phyloP scores from a whole-genome alignment of 148 eudicot genomes.

The Pouteria glomerata region DNA sequence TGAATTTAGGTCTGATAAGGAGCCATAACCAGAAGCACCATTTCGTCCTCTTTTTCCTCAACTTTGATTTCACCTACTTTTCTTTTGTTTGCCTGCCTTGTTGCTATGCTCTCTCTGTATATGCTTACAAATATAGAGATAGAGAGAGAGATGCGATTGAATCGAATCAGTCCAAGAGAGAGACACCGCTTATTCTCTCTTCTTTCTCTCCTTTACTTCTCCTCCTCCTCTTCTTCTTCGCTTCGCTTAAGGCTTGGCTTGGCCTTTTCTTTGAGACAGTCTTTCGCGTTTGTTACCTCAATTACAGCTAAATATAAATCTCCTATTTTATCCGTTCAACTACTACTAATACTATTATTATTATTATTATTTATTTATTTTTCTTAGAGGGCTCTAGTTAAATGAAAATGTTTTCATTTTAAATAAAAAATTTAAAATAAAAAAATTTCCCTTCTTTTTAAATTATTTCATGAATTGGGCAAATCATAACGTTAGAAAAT shows the following conservation, averaged over 20 bases:
- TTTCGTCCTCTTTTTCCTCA: background rate
- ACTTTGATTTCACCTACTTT: conserved; percentile 12
- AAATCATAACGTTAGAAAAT: background rate
- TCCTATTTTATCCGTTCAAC: too few species aligned
- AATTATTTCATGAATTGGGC: background rate
- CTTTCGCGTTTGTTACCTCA: conserved; percentile 9
- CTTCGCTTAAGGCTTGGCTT: conserved; percentile 23
- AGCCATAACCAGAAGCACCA: background rate
- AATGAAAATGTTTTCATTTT: too few species aligned
- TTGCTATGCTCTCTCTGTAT: background rate
- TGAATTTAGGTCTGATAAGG: background rate
- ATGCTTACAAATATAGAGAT: conserved; percentile 2
- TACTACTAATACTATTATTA: too few species aligned
- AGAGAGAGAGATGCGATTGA: conserved; percentile 28
- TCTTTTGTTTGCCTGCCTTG: conserved; percentile 5
- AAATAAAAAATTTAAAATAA: too few species aligned
- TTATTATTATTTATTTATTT: background rate
- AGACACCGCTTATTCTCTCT: conserved; percentile 8
- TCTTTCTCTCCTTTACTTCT: background rate
- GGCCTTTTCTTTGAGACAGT: conserved; percentile 26
- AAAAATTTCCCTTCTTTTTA: background rate
- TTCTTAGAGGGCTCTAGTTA: too few species aligned
- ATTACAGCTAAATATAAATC: background rate
- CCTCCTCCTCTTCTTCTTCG: background rate
- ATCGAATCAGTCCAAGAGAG: conserved; percentile 28